Conservation (phyloP, 2,329 filamentous ascomycete species). For the Penicillium nordicum region DNA sequence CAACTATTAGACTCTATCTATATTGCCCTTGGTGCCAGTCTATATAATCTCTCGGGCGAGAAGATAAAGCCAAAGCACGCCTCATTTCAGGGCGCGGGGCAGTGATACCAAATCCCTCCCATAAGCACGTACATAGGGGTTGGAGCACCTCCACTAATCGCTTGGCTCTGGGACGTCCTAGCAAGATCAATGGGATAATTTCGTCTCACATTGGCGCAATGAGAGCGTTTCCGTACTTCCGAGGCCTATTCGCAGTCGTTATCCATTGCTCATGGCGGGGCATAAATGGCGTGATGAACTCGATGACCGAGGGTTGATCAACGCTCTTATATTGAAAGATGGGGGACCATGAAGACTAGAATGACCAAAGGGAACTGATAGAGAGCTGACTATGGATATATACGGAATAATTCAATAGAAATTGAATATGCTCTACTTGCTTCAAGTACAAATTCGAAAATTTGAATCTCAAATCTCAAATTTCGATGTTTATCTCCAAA, state of each 20-base stretch:
- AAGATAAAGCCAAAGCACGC: slow-evolving; percentile 10
- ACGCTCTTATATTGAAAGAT: background rate
- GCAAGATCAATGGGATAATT: slow-evolving; percentile 3
- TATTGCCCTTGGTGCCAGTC: slow-evolving; percentile 8
- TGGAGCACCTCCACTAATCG: slow-evolving; percentile 10
- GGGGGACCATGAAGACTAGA: background rate
- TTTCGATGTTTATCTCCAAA: background rate
- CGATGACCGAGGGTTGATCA: slow-evolving; percentile 6
- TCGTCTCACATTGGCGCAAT: slow-evolving; percentile 10
- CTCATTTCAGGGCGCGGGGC: slow-evolving; percentile 14
- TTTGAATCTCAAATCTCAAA: background rate
- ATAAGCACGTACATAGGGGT: slow-evolving; percentile 16
- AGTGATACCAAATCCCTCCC: slow-evolving; percentile 16
- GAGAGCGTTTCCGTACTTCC: slow-evolving; percentile 5
- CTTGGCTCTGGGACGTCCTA: slow-evolving; percentile 1
- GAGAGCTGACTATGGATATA: background rate
- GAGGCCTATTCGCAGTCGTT: slow-evolving; percentile 6
- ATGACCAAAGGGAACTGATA: background rate
- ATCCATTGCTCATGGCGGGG: slow-evolving; percentile 34
- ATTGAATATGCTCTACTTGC: background rate
- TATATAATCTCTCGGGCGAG: slow-evolving; percentile 22
- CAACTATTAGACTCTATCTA: slow-evolving; percentile 10
- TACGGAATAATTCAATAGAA: background rate
- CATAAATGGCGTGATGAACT: slow-evolving; percentile 30
- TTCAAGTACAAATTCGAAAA: background rate